A percentile compares a stretch with the other conserved stretches of the same genome.
Evolutionary conservation across 1,284 basidiomycete genomes (phyloP).

Genomic region (Boletellus sp.): DNA sequence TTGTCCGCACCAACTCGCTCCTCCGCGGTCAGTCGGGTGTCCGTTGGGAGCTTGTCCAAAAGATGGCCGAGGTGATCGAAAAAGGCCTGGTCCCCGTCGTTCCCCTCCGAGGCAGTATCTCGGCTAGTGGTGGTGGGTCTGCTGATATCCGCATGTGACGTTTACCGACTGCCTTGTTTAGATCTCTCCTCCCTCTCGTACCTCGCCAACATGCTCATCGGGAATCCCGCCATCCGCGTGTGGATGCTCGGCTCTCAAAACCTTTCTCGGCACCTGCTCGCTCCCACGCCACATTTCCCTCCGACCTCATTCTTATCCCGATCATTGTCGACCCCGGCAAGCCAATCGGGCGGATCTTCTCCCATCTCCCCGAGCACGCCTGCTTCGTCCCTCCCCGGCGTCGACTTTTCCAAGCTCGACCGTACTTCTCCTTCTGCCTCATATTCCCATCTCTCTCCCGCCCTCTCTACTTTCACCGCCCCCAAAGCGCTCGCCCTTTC

Average conservation of each 20-base stretch:
- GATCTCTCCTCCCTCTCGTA: constrained; percentile 81
- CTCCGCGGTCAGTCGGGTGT: constrained; percentile 88
- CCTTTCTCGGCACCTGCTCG: no score
- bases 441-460: constrained; percentile 1
- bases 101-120: constrained; percentile 81
- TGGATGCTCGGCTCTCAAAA: constrained; percentile 35
- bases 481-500: constrained; percentile 64
- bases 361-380: constrained; percentile 28
- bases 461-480: constrained; percentile 45
- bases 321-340: constrained; percentile 15
- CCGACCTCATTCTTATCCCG: constrained; percentile 1
- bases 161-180: constrained; percentile 23
- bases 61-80: constrained; percentile 70
- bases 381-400: constrained; percentile 26
- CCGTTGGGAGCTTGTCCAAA: constrained; percentile 75
- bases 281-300: constrained; percentile 17
- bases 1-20: constrained; percentile 84
- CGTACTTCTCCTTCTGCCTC: not conserved
- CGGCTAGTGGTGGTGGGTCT: constrained; percentile 69
- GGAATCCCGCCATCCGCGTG: constrained; percentile 76
- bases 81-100: constrained; percentile 79
- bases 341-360: constrained; percentile 16
- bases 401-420: constrained; percentile 18
- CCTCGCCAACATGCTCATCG: constrained; percentile 75
- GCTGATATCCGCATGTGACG: not conserved